phyloP scores from a whole-genome alignment of 257 asterid species.

The Solanum corneliomulleri region DNA sequence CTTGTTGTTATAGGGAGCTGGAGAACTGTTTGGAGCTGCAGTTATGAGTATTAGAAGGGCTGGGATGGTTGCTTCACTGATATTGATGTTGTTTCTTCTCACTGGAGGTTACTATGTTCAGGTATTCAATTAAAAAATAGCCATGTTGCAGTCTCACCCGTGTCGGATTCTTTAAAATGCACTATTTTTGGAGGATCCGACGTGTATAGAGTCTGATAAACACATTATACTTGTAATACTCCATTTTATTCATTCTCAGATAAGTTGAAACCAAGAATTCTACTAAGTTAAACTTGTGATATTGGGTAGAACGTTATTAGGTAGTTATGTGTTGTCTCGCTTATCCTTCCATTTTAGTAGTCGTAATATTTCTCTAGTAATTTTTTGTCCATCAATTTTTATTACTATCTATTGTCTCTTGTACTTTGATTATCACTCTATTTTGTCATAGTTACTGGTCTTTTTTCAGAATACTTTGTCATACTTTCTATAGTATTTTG shows the following conservation, averaged over 20 bases:
- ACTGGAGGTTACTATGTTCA: slow-evolving; percentile 97
- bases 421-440: not conserved
- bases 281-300: not conserved
- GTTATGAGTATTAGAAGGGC: slow-evolving; percentile 83
- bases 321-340: not conserved
- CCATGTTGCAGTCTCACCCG: not conserved
- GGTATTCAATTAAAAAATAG: slow-evolving; percentile 18
- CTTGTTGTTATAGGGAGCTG: slow-evolving; percentile 57
- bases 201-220: not conserved
- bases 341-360: not conserved
- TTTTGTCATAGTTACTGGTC: not conserved
- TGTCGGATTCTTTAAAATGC: not conserved
- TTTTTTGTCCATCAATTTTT: not conserved
- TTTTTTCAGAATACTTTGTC: not conserved
- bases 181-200: not conserved
- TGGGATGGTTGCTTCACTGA: slow-evolving; percentile 82
- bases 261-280: not conserved
- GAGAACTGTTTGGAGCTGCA: slow-evolving; percentile 86
- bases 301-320: not conserved
- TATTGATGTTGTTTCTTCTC: slow-evolving; percentile 88
- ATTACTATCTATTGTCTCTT: not conserved
- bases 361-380: not conserved
- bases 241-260: not conserved
- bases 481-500: not conserved
- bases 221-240: not conserved